These are phyloP conservation scores for Cicer yamashitae DNA, from an alignment of 306 rosid species.

Conservation along the genomic window DNA sequence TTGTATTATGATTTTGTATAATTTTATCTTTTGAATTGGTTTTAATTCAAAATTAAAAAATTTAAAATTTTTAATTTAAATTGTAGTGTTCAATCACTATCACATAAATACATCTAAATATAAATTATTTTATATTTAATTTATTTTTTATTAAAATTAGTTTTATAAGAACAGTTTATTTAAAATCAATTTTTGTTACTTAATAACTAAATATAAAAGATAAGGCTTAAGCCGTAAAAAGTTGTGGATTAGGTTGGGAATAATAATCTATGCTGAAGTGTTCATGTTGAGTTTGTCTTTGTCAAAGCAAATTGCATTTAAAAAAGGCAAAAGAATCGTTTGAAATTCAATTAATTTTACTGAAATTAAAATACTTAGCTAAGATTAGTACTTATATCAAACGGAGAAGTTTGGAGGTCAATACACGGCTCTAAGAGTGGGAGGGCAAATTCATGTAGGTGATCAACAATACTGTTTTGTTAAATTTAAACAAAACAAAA, in stretches of 20 bases:
- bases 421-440: constrained; percentile 43
- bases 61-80: no score
- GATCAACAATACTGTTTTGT: neutral
- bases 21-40: no score
- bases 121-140: no score
- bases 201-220: neutral
- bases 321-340: constrained; percentile 6
- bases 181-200: no score
- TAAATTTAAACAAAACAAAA: constrained; percentile 12
- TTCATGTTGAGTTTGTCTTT: constrained; percentile 27
- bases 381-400: constrained; percentile 6
- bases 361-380: constrained; percentile 12
- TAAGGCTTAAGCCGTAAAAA: constrained; percentile 26
- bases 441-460: constrained; percentile 28
- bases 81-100: no score
- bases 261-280: constrained; percentile 39
- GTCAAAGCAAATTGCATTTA: constrained; percentile 22
- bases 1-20: no score
- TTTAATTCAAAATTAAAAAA: no score
- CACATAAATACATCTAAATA: no score
- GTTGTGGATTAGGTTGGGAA: constrained; percentile 44
- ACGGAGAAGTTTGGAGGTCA: constrained; percentile 41
- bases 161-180: no score
- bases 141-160: no score
- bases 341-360: constrained; percentile 24